phyloP scores from a whole-genome alignment of 352 stramenopile species.

The Saprolegnia diclina region DNA sequence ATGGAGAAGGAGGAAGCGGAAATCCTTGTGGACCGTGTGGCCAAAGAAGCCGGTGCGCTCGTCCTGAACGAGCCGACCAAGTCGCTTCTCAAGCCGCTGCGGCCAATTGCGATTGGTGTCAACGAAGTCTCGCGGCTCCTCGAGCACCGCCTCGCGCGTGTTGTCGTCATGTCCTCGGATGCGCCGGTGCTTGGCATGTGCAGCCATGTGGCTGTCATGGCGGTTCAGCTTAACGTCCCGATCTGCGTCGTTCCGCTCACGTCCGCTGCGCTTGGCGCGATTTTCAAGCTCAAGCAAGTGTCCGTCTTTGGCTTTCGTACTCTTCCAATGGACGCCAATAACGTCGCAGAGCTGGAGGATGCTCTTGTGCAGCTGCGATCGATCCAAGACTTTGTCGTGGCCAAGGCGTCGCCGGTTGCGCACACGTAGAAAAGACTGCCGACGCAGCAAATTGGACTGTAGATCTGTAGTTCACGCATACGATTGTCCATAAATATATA shows the following conservation, averaged over 20 bases:
- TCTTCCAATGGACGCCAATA: neutral
- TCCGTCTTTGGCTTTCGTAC: slow-evolving; percentile 10
- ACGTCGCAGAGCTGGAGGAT: neutral
- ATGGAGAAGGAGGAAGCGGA: slow-evolving; percentile 2
- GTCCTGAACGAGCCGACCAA: slow-evolving; percentile 2
- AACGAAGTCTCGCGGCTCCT: neutral
- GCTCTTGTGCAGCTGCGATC: slow-evolving; percentile 1
- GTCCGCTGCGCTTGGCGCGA: neutral
- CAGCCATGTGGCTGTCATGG: neutral
- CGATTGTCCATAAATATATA: neutral
- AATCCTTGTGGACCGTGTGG: neutral
- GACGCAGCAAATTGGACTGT: too few species aligned
- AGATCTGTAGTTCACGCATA: too few species aligned
- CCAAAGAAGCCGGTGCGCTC: neutral
- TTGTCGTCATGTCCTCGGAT: neutral
- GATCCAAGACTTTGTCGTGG: slow-evolving; percentile 7
- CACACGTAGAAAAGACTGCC: too few species aligned
- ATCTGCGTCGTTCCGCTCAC: slow-evolving; percentile 1
- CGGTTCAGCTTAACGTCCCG: neutral
- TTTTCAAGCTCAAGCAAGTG: slow-evolving; percentile 8
- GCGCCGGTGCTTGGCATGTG: neutral
- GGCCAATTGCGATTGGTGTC: neutral
- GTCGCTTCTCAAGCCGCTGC: slow-evolving; percentile 1
- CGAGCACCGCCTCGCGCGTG: neutral
- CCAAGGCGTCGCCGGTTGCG: neutral